A percentile compares a stretch with the other conserved stretches of the same genome.
Evolutionary conservation across 371 early-diverging fungal genomes (phyloP).

Genomic region (Apophysomyces elegans): DNA sequence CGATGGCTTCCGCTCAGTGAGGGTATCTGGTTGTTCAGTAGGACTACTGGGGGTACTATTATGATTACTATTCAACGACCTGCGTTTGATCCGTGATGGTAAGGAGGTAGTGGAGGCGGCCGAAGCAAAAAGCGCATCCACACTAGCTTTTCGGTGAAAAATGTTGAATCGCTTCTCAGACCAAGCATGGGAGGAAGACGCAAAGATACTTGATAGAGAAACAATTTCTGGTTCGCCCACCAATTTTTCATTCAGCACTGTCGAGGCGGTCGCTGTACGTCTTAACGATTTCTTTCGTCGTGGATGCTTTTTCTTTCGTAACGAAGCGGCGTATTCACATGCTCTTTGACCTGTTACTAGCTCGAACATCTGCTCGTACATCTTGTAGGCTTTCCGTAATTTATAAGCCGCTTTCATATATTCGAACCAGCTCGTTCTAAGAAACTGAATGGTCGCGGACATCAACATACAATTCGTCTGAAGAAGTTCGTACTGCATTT

Average conservation of each 20-base stretch:
- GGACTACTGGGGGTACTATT: too few species aligned
- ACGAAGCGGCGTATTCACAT: conserved; percentile 37
- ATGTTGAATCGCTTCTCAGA: conserved; percentile 36
- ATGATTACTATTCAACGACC: background rate
- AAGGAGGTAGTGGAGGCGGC: conserved; percentile 8
- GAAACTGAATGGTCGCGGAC: conserved; percentile 52
- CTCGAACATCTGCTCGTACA: conserved; percentile 55
- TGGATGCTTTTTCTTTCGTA: conserved; percentile 21
- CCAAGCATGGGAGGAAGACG: conserved; percentile 24
- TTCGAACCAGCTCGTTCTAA: conserved; percentile 52
- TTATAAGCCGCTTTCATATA: conserved; percentile 55
- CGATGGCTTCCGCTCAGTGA: background rate
- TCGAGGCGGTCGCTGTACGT: background rate
- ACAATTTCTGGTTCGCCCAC: conserved; percentile 10
- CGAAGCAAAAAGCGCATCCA: conserved; percentile 15
- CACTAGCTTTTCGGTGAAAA: conserved; percentile 27
- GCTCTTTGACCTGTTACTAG: conserved; percentile 44
- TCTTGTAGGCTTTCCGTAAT: conserved; percentile 50
- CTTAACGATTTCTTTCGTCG: conserved; percentile 9
- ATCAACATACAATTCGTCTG: conserved; percentile 52
- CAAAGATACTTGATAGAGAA: conserved; percentile 4
- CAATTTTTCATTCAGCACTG: background rate
- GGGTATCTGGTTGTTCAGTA: background rate
- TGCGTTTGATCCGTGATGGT: background rate
- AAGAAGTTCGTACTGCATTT: conserved; percentile 43